Percentiles rank a stretch among this genome's conserved stretches.
These are phyloP conservation scores for Paxillus involutus DNA, from an alignment of 768 basidiomycete genomes.

Conservation along the genomic window DNA sequence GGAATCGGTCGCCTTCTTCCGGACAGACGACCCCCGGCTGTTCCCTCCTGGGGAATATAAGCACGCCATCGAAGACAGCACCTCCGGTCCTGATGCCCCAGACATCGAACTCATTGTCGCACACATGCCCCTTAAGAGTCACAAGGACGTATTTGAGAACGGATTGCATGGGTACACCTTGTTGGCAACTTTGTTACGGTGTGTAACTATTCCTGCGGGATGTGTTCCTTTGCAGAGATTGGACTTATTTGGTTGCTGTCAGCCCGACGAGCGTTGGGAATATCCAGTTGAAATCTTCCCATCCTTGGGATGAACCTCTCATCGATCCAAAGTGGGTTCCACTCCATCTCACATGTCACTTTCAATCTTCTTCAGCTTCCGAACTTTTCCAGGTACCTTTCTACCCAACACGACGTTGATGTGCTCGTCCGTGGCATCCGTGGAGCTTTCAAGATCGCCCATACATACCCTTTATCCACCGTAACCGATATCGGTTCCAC, in stretches of 20 bases:
- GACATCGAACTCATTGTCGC: conserved; percentile 27
- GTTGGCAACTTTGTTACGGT: conserved; percentile 23
- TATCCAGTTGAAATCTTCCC: conserved; percentile 38
- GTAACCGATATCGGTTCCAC: conserved; percentile 33
- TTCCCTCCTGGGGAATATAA: conserved; percentile 32
- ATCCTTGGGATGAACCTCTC: conserved; percentile 41
- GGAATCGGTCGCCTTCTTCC: conserved; percentile 32
- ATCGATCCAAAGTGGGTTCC: conserved; percentile 43
- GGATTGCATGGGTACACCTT: conserved; percentile 20
- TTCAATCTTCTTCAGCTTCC: neutral
- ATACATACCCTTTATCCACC: conserved; percentile 37
- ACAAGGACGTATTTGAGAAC: neutral
- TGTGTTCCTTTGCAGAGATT: neutral
- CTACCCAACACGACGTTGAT: conserved; percentile 39
- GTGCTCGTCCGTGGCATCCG: conserved; percentile 41
- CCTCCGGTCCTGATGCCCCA: conserved; percentile 29
- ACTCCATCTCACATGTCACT: conserved; percentile 15
- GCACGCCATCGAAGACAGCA: conserved; percentile 26
- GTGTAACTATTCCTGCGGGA: conserved; percentile 1
- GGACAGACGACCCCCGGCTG: conserved; percentile 29
- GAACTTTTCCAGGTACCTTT: conserved; percentile 37
- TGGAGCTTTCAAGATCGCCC: conserved; percentile 36
- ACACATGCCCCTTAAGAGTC: neutral
- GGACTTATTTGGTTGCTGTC: neutral
- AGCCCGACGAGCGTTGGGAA: conserved; percentile 47